phyloP scores from a whole-genome alignment of 2,329 filamentous ascomycete genomes.

The Biscogniauxia sp. region DNA sequence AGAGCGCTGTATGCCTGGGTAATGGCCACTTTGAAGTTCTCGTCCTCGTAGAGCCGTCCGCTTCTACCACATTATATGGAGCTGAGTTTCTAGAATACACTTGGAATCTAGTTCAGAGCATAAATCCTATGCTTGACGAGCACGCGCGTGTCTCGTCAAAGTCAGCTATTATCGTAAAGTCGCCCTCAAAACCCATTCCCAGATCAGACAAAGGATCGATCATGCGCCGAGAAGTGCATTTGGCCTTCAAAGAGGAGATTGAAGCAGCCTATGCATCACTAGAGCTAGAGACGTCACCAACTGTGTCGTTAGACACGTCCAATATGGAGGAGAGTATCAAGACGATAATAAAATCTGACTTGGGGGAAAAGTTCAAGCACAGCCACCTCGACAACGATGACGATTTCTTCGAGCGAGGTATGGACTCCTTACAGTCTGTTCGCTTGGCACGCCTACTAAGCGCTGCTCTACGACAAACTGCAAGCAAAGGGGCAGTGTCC shows the following conservation, averaged over 20 bases:
- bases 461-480: background rate
- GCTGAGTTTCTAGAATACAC: conserved; percentile 1
- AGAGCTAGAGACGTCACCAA: conserved; percentile 6
- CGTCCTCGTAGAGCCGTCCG: conserved; percentile 14
- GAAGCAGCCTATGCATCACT: conserved; percentile 19
- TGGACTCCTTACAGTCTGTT: conserved; percentile 32
- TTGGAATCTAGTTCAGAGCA: conserved; percentile 10
- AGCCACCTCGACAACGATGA: conserved; percentile 12
- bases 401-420: conserved; percentile 30
- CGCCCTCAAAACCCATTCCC: conserved; percentile 12
- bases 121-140: conserved; percentile 13
- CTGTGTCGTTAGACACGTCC: conserved; percentile 3
- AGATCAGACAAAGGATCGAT: conserved; percentile 21
- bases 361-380: conserved; percentile 8
- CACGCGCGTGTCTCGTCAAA: conserved; percentile 18
- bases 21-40: conserved; percentile 17
- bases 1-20: conserved; percentile 14
- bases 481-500: background rate
- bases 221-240: conserved; percentile 14
- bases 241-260: conserved; percentile 19
- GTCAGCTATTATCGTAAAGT: conserved; percentile 13
- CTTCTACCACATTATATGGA: background rate
- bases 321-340: conserved; percentile 13
- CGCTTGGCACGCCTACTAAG: conserved; percentile 18
- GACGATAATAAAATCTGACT: conserved; percentile 10